A percentile compares a stretch with the other conserved stretches of the same genome.
Conservation (phyloP, 306 rosid genomes). For the Crotalaria pallida region DNA sequence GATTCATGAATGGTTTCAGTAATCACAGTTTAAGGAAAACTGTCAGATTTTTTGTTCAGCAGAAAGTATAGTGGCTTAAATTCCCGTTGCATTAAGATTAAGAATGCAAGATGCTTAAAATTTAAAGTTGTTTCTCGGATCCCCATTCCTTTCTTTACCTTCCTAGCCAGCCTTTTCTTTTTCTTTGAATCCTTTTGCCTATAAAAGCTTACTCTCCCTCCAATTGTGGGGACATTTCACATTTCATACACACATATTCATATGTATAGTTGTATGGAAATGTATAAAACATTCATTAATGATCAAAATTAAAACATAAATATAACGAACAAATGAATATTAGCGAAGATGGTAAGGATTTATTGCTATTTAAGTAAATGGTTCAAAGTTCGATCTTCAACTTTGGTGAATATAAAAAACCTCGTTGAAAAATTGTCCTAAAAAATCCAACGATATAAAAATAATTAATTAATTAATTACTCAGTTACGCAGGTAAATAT, state of each 20-base stretch:
- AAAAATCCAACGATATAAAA: too few species aligned
- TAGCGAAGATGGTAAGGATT: too few species aligned
- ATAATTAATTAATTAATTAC: too few species aligned
- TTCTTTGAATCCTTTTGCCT: conserved; percentile 19
- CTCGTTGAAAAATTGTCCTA: too few species aligned
- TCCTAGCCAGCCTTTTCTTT: neutral
- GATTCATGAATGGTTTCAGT: too few species aligned
- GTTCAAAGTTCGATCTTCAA: too few species aligned
- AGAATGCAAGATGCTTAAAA: neutral
- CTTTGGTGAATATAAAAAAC: too few species aligned
- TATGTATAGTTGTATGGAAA: neutral
- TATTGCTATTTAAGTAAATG: too few species aligned
- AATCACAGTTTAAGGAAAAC: too few species aligned
- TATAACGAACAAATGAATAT: too few species aligned
- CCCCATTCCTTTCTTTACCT: conserved; percentile 10
- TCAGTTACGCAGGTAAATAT: too few species aligned
- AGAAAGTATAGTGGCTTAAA: neutral
- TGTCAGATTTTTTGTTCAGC: neutral
- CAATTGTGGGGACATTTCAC: neutral
- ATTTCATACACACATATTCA: neutral
- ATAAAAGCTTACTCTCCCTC: neutral
- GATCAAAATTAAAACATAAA: too few species aligned
- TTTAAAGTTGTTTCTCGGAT: conserved; percentile 5
- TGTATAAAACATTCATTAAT: neutral
- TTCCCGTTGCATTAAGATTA: neutral